A percentile compares a stretch with the other conserved stretches of the same genome.
Evolutionary conservation across 2,329 filamentous ascomycete genomes (phyloP).

Genomic region (Cercospora brassicicola): DNA sequence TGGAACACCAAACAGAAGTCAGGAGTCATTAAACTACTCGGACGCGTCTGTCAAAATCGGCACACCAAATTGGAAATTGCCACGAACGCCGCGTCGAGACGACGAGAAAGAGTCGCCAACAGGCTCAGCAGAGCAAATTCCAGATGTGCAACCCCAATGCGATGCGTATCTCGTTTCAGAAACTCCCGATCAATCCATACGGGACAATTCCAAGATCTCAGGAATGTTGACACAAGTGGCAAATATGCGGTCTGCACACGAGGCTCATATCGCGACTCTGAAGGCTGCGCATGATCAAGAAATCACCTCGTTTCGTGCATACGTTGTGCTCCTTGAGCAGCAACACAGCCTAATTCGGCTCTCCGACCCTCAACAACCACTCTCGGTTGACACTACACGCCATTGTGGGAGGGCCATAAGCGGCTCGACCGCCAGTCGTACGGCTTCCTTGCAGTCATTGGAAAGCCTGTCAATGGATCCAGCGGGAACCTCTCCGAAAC

Average conservation of each 20-base stretch:
- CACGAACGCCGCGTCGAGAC: not conserved
- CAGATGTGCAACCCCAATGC: not conserved
- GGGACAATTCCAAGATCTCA: not conserved
- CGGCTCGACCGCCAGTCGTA: not conserved
- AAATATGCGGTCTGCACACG: slow-evolving; percentile 42
- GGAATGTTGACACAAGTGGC: slow-evolving; percentile 36
- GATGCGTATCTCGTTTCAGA: not conserved
- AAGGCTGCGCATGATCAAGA: slow-evolving; percentile 44
- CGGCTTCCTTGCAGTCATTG: not conserved
- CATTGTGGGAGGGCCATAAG: not conserved
- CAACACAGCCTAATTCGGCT: slow-evolving; percentile 29
- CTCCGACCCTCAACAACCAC: not conserved
- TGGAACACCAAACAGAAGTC: not conserved
- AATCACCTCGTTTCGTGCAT: slow-evolving; percentile 42
- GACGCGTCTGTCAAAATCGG: not conserved
- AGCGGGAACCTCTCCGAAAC: not conserved
- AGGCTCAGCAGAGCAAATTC: not conserved
- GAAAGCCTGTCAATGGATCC: not conserved
- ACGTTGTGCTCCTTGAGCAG: slow-evolving; percentile 43
- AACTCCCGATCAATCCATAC: not conserved
- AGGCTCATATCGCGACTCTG: slow-evolving; percentile 42
- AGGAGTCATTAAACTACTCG: not conserved
- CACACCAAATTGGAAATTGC: not conserved
- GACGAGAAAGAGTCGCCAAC: not conserved
- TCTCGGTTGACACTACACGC: not conserved